Evolutionary conservation across 768 basidiomycete species (phyloP).

Genomic region (Terana coerulea): DNA sequence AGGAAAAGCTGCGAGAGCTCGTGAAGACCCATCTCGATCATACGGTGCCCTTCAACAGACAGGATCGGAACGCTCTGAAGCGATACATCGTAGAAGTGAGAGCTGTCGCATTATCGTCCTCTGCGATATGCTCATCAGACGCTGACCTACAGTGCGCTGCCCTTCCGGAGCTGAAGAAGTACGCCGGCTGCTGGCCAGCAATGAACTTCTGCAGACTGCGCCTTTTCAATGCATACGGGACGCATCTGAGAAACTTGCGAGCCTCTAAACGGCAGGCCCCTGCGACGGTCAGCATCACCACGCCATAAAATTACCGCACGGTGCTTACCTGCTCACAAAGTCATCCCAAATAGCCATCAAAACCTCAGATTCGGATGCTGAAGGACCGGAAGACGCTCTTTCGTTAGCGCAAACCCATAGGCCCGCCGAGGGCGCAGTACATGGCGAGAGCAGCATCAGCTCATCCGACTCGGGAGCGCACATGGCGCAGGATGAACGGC

Average conservation of each 20-base stretch:
- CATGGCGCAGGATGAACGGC: too few relatives aligned
- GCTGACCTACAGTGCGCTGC: neutral
- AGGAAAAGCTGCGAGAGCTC: neutral
- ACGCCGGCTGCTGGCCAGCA: conserved; percentile 8
- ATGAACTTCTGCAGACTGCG: neutral
- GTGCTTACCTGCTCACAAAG: neutral
- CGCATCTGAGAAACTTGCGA: neutral
- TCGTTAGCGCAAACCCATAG: too few relatives aligned
- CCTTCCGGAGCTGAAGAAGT: neutral
- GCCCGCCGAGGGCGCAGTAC: too few relatives aligned
- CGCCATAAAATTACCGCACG: neutral
- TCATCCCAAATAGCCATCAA: neutral
- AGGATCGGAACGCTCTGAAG: neutral
- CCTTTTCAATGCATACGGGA: neutral
- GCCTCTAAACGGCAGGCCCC: neutral
- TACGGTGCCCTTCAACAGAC: neutral
- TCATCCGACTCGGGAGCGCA: neutral
- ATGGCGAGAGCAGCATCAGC: neutral
- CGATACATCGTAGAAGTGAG: conserved; percentile 4
- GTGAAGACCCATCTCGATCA: neutral
- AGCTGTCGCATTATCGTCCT: neutral
- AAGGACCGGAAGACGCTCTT: neutral
- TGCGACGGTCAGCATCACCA: neutral
- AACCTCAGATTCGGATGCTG: neutral
- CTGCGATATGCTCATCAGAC: too few relatives aligned